A percentile compares a stretch with the other conserved stretches of the same genome.
phyloP scores from a whole-genome alignment of 208 protist genomes.

The Leishmania aethiopica region DNA sequence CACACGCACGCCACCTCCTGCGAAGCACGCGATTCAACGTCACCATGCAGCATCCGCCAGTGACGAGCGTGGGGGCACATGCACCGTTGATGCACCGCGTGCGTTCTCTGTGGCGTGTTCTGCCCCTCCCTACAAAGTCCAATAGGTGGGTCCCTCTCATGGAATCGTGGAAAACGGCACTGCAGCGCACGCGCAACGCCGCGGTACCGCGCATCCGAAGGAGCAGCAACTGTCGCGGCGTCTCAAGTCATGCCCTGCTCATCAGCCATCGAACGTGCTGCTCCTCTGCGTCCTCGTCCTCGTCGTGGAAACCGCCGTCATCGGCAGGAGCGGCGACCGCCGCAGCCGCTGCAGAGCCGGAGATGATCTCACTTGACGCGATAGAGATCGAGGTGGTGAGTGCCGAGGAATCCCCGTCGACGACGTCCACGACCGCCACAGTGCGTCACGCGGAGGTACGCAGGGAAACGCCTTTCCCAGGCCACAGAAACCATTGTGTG shows the following conservation, averaged over 20 bases:
- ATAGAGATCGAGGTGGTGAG: slow-evolving; percentile 27
- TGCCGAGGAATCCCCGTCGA: neutral
- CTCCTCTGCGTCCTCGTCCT: neutral
- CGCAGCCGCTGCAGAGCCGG: slow-evolving; percentile 33
- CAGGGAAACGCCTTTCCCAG: neutral
- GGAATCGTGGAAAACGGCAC: neutral
- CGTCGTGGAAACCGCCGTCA: neutral
- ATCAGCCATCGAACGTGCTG: neutral
- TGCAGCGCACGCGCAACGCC: neutral
- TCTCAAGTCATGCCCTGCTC: neutral
- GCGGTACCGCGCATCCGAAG: neutral
- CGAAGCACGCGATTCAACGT: neutral
- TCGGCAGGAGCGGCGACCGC: neutral
- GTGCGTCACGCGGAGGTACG: neutral
- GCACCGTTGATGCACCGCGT: neutral
- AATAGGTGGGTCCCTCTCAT: neutral
- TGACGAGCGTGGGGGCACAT: neutral
- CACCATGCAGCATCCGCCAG: neutral
- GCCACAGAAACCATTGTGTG: neutral
- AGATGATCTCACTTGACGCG: slow-evolving; percentile 59
- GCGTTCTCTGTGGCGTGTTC: neutral
- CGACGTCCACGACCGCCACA: neutral
- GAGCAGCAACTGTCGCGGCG: neutral
- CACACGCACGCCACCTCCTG: neutral
- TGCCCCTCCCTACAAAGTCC: neutral